Conservation (phyloP, 148 eudicot genomes). For the Chenopodium album region DNA sequence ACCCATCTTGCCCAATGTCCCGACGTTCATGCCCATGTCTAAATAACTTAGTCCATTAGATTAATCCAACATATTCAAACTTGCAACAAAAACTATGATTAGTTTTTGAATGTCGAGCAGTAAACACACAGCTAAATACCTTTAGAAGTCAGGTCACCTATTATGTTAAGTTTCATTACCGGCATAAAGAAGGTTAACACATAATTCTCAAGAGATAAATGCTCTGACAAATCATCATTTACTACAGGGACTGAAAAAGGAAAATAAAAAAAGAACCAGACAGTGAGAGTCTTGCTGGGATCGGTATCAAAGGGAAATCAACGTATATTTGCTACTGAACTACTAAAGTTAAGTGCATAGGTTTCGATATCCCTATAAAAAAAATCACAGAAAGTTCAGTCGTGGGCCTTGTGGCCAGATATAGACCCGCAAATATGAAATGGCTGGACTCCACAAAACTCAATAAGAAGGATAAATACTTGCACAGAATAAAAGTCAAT, state of each 20-base stretch:
- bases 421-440: not conserved
- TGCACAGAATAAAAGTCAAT: not conserved
- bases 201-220: not conserved
- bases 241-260: not conserved
- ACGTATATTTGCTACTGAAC: not conserved
- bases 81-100: not conserved
- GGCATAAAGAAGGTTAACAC: not conserved
- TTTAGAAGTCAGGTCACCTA: not conserved
- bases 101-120: not conserved
- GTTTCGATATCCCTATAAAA: not conserved
- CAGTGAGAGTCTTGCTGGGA: not conserved
- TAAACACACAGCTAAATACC: not conserved
- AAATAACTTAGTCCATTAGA: not conserved
- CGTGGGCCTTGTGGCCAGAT: not conserved
- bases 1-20: no score
- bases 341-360: not conserved
- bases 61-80: not conserved
- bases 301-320: no score
- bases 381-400: not conserved
- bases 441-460: not conserved
- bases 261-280: not conserved
- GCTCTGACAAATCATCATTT: not conserved
- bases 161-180: not conserved
- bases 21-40: no score
- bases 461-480: not conserved